Percentiles rank a stretch among this genome's conserved stretches.
These are phyloP conservation scores for Plantago ovata DNA, from an alignment of 257 asterid genomes.

Conservation along the genomic window DNA sequence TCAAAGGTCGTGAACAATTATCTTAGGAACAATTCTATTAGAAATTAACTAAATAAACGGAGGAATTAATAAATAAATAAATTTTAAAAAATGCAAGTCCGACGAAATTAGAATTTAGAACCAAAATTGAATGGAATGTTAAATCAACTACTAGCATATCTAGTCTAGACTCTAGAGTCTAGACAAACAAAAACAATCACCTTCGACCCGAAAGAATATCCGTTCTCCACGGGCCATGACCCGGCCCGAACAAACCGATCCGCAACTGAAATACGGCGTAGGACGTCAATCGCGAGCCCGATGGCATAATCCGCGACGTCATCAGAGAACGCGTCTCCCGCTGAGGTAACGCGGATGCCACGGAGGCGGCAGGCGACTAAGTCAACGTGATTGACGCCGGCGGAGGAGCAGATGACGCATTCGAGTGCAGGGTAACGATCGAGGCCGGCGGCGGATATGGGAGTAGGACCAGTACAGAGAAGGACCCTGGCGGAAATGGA, in stretches of 20 bases:
- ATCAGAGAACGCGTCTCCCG: slow-evolving; percentile 33
- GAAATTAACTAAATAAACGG: no score
- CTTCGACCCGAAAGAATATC: slow-evolving; percentile 23
- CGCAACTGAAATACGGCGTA: slow-evolving; percentile 2
- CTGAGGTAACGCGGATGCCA: slow-evolving; percentile 30
- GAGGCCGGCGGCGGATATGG: slow-evolving; percentile 23
- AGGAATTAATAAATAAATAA: no score
- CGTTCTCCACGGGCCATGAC: slow-evolving; percentile 25
- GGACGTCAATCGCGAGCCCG: not conserved
- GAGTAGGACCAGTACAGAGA: slow-evolving; percentile 22
- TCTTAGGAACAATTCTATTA: no score
- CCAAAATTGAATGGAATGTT: no score
- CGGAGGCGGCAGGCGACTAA: slow-evolving; percentile 42
- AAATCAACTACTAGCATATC: no score
- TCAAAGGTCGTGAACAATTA: no score
- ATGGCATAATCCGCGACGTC: slow-evolving; percentile 33
- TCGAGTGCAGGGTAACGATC: slow-evolving; percentile 30
- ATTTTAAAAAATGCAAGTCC: no score
- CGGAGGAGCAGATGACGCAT: slow-evolving; percentile 24
- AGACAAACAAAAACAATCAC: slow-evolving; percentile 1
- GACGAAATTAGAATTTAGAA: no score
- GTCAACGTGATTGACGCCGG: slow-evolving; percentile 39
- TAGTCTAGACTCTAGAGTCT: no score
- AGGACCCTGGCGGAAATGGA: slow-evolving; percentile 27
- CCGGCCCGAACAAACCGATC: slow-evolving; percentile 36